Evolutionary conservation across 2,329 filamentous ascomycete genomes (phyloP), one percentile per base, ranked within the genome.

Genomic region (Hymenoscyphus fructigenus): DNA sequence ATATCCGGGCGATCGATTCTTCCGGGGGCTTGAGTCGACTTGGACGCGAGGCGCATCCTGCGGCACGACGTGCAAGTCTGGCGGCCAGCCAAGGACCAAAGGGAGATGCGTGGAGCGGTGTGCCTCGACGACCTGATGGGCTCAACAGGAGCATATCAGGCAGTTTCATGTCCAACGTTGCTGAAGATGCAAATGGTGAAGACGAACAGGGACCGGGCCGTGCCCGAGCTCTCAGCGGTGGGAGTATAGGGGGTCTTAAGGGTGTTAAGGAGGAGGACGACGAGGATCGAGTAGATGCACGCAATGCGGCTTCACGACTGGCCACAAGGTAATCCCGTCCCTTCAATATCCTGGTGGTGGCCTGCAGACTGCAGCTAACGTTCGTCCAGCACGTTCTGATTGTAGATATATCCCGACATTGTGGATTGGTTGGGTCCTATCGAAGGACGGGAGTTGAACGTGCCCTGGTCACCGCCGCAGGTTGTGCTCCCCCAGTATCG

Each of bases 21-120:
- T 93, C 91, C 6, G 95, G 95, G 62, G 95, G 95, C 12, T 85
- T 99, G 57, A 95, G 91, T 73, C 87, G 95, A 53, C 84, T 99
- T 38, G 95, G 95, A 53, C 88, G 95, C 65, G 95, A 99, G 79
- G 82, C 91, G 17, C 92, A 97, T 76, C 94, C 95, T 2, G 77
- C 81, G 66, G 79, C 81, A 34, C 87, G 95, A 62, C 88, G 94
- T 67, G 79, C 89, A 29, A 94, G 88, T 77, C 79, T 97, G 70
- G 91, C 91, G 17, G 91, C 91, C 57, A 95, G 91, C 73, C 95
- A 99, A 79, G 95, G 95, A 0, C 94, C 95, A 59, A 96, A 96
- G 80, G 95, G 95, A n/a, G 95, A 99, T 77, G 90, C 95, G 17
- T 99, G 95, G 95, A 97, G 92, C 73, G 95, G 95, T 65, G 93